Percentiles rank a stretch among this genome's conserved stretches.
These are phyloP conservation scores for Colletotrichum sidae DNA, from an alignment of 2,329 filamentous ascomycete genomes.

Conservation along the genomic window DNA sequence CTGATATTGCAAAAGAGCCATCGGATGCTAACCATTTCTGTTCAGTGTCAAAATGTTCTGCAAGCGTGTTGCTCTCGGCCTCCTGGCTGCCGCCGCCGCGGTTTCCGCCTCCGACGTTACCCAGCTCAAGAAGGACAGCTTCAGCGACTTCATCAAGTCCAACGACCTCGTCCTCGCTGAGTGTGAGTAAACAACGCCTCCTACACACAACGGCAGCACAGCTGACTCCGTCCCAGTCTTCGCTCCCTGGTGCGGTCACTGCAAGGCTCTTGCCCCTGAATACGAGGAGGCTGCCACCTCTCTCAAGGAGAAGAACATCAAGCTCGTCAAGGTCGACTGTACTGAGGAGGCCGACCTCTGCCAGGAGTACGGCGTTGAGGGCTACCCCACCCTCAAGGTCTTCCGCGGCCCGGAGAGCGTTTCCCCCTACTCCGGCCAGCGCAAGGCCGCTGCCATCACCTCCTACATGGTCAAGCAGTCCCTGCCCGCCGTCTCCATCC, in stretches of 20 bases:
- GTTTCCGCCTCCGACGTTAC: constrained; percentile 80
- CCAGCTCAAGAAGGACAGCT: constrained; percentile 86
- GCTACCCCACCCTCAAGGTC: constrained; percentile 98
- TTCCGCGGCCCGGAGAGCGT: constrained; percentile 91
- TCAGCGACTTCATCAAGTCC: constrained; percentile 85
- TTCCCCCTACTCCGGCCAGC: constrained; percentile 85
- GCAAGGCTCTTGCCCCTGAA: constrained; percentile 95
- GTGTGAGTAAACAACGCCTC: constrained; percentile 69
- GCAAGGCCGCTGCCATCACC: constrained; percentile 83
- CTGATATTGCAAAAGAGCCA: not conserved
- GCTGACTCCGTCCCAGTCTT: constrained; percentile 74
- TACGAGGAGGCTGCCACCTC: constrained; percentile 88
- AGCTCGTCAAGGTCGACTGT: constrained; percentile 91
- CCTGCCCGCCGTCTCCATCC: constrained; percentile 87
- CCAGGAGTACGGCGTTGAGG: constrained; percentile 90
- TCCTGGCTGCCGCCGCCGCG: constrained; percentile 66
- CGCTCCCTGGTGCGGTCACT: constrained; percentile 97
- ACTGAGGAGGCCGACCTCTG: constrained; percentile 94
- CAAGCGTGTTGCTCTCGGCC: constrained; percentile 64
- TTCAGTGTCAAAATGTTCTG: constrained; percentile 57
- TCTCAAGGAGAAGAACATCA: constrained; percentile 89
- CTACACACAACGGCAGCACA: constrained; percentile 35
- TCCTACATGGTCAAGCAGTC: constrained; percentile 99
- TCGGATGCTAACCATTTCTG: not conserved
- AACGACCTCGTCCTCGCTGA: constrained; percentile 94